Evolutionary conservation across 1,284 basidiomycete species (phyloP), one percentile per base, ranked within the genome.

Genomic region (Dichomitus squalens): DNA sequence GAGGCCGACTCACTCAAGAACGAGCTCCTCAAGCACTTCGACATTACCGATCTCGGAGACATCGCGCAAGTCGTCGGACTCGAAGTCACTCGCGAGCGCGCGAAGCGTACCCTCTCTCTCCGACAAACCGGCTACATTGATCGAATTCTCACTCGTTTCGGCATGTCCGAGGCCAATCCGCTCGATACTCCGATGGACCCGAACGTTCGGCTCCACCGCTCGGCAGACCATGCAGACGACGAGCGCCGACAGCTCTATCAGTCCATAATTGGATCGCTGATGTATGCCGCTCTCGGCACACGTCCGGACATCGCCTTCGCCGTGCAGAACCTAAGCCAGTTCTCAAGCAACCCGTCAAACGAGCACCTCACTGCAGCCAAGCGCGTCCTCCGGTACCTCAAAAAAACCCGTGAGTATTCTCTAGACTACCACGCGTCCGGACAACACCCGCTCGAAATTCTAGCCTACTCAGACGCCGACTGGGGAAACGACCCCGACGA

Each of bases 271-370:
- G 72, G 73, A 1, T 68, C 67, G 1, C 60, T 76, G 35, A 71
- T 72, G 65, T 75, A 74, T 49, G 68, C 69, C 4, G 69, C 66
- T 3, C 49, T 73, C 7, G 66, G 63, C 0, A 75, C 73, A 0
- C 58, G 59, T 3, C 62, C 62, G 1, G 58, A 60, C 49, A 57
- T 61, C 39, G 35, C 39, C 1, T 57, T 41, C 21, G 40, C 59
- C 8, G 55, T 61, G 11, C 33, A 40, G 7, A 29, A 40, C 3
- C 59, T 61, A 25, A 38, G 21, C 0, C 54, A 59, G 18, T 57
- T 41, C 52, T 38, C 6, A 12, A 21, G 41, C 9, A 14, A 35
- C 33, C 49, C 48, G 1, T 52, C 55, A 1, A 40, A 25, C 8
- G 25, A 25, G 2, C 61, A 63, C 47, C 55, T 52, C 47, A 52